These are phyloP conservation scores for Colletotrichum chrysophilum DNA, from an alignment of 2,329 filamentous ascomycete genomes.

Conservation along the genomic window DNA sequence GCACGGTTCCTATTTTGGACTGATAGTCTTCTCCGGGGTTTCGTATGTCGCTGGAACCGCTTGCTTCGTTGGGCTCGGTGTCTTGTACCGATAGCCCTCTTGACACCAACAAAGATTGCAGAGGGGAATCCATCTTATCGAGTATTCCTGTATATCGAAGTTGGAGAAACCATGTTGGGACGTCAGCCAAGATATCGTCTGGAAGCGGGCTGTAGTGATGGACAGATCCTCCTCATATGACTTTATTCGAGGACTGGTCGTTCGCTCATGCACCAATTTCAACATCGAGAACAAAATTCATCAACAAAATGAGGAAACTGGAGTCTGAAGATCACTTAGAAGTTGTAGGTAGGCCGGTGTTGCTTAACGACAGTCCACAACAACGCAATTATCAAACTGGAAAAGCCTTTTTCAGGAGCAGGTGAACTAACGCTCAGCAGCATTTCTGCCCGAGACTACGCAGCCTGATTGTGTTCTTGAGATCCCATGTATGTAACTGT, in stretches of 20 bases:
- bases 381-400: no score
- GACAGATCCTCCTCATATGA: no score
- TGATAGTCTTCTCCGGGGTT: neutral
- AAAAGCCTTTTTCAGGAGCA: neutral
- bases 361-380: neutral
- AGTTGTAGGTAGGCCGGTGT: neutral
- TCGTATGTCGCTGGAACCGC: neutral
- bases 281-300: no score
- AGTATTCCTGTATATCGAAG: fast-evolving
- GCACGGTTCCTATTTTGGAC: neutral
- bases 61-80: neutral
- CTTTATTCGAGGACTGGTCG: no score
- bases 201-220: neutral
- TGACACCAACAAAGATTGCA: neutral
- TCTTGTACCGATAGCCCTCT: neutral
- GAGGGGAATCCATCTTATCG: neutral
- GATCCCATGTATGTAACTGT: neutral
- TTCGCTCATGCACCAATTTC: no score
- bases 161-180: fast-evolving
- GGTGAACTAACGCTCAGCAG: neutral
- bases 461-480: neutral
- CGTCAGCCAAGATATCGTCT: neutral
- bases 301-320: neutral
- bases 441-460: neutral
- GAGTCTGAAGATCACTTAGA: neutral